phyloP scores from a whole-genome alignment of 169 alveolate genomes.

The Babesia caballi region DNA sequence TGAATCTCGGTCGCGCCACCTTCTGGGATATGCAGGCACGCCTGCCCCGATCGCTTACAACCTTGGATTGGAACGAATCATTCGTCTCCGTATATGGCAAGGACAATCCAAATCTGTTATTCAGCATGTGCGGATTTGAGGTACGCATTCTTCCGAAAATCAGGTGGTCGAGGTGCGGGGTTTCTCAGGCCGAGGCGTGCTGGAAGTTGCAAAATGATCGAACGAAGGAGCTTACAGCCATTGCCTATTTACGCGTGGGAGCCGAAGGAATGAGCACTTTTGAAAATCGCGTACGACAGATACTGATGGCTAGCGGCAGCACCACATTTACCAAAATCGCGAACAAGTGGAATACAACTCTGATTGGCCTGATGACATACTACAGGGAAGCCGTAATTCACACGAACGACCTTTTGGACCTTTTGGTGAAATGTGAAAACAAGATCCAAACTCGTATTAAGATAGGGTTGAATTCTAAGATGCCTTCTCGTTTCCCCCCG shows the following conservation, averaged over 20 bases:
- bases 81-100: constrained; percentile 98
- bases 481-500: constrained; percentile 99
- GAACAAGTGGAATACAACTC: constrained; percentile 99
- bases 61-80: constrained; percentile 94
- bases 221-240: constrained; percentile 98
- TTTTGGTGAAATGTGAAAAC: constrained; percentile 97
- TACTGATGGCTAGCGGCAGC: constrained; percentile 98
- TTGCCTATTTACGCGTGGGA: constrained; percentile 98
- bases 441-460: constrained; percentile 99
- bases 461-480: constrained; percentile 99
- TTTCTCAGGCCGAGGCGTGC: constrained; percentile 87
- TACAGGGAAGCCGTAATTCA: constrained; percentile 99
- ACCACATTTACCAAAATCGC: constrained; percentile 99
- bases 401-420: constrained; percentile 96
- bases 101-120: constrained; percentile 98
- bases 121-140: constrained; percentile 98
- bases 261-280: constrained; percentile 95
- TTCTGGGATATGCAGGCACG: constrained; percentile 99
- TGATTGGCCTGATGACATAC: constrained; percentile 98
- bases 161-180: constrained; percentile 44
- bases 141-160: constrained; percentile 94
- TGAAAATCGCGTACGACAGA: constrained; percentile 96
- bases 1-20: constrained; percentile 97
- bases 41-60: constrained; percentile 97
- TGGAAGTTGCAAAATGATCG: constrained; percentile 97